phyloP scores from a whole-genome alignment of 805 yeast genomes.

The Suhomyces sp. region DNA sequence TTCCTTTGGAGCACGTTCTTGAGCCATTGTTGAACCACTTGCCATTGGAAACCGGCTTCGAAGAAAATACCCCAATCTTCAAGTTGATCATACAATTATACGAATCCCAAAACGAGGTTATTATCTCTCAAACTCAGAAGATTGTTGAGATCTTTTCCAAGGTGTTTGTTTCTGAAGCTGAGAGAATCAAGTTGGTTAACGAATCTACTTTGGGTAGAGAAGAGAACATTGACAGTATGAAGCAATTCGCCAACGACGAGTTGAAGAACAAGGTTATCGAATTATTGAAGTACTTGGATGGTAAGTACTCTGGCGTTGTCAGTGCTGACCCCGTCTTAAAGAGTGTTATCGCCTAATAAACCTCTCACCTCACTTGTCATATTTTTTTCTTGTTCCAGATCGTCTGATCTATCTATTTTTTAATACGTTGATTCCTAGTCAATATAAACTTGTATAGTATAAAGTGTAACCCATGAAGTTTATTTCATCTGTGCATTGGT shows the following conservation, averaged over 20 bases:
- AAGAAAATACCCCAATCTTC: slow-evolving; percentile 90
- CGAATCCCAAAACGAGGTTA: slow-evolving; percentile 55
- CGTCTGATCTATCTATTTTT: background rate
- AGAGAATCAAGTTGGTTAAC: slow-evolving; percentile 62
- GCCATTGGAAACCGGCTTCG: slow-evolving; percentile 84
- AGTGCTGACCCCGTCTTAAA: slow-evolving; percentile 49
- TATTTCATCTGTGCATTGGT: no score
- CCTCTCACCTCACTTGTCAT: background rate
- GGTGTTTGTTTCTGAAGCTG: slow-evolving; percentile 73
- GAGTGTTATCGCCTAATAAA: slow-evolving; percentile 29
- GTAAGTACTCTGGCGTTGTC: slow-evolving; percentile 60
- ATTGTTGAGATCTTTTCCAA: slow-evolving; percentile 65
- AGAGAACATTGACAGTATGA: slow-evolving; percentile 70
- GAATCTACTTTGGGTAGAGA: slow-evolving; percentile 86
- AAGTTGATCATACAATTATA: slow-evolving; percentile 71
- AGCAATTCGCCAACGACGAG: slow-evolving; percentile 74
- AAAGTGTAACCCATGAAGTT: background rate
- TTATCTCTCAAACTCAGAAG: slow-evolving; percentile 55
- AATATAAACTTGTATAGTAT: background rate
- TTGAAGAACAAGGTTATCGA: slow-evolving; percentile 62
- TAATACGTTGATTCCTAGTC: background rate
- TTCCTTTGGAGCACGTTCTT: slow-evolving; percentile 72
- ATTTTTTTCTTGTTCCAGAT: background rate
- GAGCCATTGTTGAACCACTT: slow-evolving; percentile 74
- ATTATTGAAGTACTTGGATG: slow-evolving; percentile 70